Conservation (phyloP, 179 eudicot genomes). For the Patellifolia procumbens region DNA sequence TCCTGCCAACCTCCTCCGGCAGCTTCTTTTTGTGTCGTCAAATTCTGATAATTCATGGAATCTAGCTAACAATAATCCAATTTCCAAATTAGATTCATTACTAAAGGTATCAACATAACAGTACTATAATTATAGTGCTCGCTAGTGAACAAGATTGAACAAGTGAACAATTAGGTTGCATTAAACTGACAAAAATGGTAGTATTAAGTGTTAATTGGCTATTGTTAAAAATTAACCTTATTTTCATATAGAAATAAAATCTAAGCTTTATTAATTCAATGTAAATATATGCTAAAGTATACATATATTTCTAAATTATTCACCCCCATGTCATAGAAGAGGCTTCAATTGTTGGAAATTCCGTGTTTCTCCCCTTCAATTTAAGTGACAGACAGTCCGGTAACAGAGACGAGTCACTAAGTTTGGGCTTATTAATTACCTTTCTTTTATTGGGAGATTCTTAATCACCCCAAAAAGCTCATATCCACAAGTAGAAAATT, state of each 20-base stretch:
- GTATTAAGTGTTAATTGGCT: too few relatives aligned
- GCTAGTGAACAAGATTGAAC: neutral
- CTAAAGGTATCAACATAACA: neutral
- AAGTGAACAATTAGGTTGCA: too few relatives aligned
- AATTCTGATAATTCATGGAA: conserved; percentile 76
- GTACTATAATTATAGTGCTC: neutral
- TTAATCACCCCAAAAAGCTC: too few relatives aligned
- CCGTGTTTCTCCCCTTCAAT: too few relatives aligned
- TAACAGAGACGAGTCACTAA: neutral
- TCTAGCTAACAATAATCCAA: conserved; percentile 34
- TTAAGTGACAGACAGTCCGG: neutral
- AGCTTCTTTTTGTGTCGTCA: conserved; percentile 74
- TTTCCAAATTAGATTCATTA: neutral
- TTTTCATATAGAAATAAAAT: too few relatives aligned
- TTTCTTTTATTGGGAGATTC: too few relatives aligned
- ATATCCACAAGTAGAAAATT: neutral
- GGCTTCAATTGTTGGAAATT: neutral
- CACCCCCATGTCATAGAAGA: neutral
- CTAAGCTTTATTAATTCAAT: too few relatives aligned
- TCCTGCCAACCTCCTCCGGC: conserved; percentile 71
- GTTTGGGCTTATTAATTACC: too few relatives aligned
- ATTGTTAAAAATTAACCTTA: too few relatives aligned
- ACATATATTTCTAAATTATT: too few relatives aligned
- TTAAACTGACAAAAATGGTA: too few relatives aligned
- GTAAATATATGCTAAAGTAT: too few relatives aligned